Base-by-base conservation (phyloP, 148 eudicot species). In the Camellia japonica region DNA sequence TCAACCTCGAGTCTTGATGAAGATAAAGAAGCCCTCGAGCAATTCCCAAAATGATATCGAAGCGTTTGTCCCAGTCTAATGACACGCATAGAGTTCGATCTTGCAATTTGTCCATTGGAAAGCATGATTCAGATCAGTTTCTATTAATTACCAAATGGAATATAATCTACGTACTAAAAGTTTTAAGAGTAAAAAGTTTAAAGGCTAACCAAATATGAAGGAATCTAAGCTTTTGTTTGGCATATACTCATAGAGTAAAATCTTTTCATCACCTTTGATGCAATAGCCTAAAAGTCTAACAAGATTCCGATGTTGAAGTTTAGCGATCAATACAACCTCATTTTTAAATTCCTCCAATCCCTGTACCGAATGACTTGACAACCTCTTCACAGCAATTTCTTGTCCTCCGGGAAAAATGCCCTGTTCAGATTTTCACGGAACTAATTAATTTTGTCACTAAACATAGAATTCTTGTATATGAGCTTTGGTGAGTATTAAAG, bases 31-130 rank as follows among this genome's bases (percentile, higher is more conserved):
- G 78, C 9, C 82, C 82, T 23, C 82, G 51, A 64, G 86, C 85
- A 20, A 86, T 75, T 11, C 86, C 89, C 47, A 74, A 41, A 49
- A 84, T 81, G 79, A 86, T 84, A 43, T 86, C 83, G 70, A 83
- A 86, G 42, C 89, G 86, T 78, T 76, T 84, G 77, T 59, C 75
- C 79, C 79, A 79, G 6, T 68, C 54, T 20, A 74, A n/a, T 49
- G 43, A 44, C 46, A 72, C 1, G 60, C 77, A 47, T 51, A 41
- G 46, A 0, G 71, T 56, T 67, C 5, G 72, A 65, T 77, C 72
- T 66, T 77, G 72, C 47, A 66, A 20, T 19, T n/a, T 11, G 11
- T 20, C 10, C n/a, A 47, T 13, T 51, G 9, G 30, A 65, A 77
- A 71, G 7, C 51, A 47, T 47, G 51, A 47, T 4, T 47, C 7